Percentiles rank a stretch among this genome's conserved stretches.
Evolutionary conservation across 257 asterid genomes (phyloP).

Genomic region (Eustoma russellianum): DNA sequence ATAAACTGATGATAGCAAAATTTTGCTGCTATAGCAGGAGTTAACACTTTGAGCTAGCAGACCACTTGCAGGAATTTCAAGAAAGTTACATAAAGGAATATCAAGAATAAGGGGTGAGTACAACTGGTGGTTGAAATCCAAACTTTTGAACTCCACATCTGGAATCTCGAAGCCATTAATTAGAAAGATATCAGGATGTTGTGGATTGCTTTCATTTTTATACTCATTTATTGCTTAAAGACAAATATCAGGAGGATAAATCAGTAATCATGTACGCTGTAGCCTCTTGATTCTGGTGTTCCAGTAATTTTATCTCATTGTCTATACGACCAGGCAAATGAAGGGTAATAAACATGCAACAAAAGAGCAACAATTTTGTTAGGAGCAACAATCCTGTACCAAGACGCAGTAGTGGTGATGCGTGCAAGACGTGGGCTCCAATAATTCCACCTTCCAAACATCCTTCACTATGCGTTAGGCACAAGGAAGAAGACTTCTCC

Average conservation of each 20-base stretch:
- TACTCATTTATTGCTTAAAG: constrained; percentile 31
- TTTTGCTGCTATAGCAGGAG: constrained; percentile 26
- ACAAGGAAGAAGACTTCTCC: too few species aligned
- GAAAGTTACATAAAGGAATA: constrained; percentile 27
- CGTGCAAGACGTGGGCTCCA: too few species aligned
- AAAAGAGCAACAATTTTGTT: background rate
- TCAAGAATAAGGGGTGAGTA: constrained; percentile 30
- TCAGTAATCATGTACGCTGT: constrained; percentile 68
- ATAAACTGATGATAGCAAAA: constrained; percentile 26
- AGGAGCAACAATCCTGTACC: too few species aligned
- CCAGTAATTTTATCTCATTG: constrained; percentile 89
- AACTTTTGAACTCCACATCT: constrained; percentile 28
- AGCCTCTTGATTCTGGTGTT: constrained; percentile 72
- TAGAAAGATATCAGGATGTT: constrained; percentile 33
- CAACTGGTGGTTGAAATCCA: constrained; percentile 31
- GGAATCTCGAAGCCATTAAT: constrained; percentile 40
- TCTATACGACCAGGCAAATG: constrained; percentile 94
- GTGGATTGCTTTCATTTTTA: constrained; percentile 29
- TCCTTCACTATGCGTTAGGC: too few species aligned
- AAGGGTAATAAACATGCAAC: constrained; percentile 9
- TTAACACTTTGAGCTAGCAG: constrained; percentile 25
- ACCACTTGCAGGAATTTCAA: constrained; percentile 42
- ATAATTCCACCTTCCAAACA: too few species aligned
- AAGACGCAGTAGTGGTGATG: too few species aligned
- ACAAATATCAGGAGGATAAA: constrained; percentile 63